Conservation (phyloP, 2,329 filamentous ascomycete species). For the Colletotrichum simmondsii region DNA sequence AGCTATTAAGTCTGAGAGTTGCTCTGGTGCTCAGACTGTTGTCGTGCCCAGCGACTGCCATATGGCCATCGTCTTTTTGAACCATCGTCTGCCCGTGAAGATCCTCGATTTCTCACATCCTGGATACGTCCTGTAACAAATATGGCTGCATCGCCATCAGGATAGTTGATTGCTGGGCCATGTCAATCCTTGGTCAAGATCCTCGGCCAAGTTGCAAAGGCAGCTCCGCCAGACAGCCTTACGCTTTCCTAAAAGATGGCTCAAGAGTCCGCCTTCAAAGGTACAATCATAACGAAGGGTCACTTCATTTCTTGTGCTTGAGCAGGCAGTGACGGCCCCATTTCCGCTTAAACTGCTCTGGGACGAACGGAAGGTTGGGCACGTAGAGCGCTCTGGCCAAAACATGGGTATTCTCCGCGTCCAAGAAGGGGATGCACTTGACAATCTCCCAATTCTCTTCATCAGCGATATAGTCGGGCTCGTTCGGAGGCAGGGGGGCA, state of each 20-base stretch:
- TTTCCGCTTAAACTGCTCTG: conserved; percentile 74
- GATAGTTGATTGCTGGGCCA: background rate
- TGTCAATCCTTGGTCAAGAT: background rate
- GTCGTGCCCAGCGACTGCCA: background rate
- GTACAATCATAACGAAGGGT: background rate
- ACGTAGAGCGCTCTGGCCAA: conserved; percentile 85
- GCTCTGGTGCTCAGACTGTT: background rate
- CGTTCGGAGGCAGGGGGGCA: conserved; percentile 68
- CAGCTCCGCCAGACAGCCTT: background rate
- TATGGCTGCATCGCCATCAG: background rate
- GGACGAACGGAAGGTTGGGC: conserved; percentile 77
- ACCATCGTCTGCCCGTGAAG: background rate
- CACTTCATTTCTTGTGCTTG: conserved; percentile 58
- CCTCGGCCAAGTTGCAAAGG: background rate
- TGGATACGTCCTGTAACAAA: background rate
- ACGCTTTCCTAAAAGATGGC: background rate
- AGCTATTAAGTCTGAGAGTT: background rate
- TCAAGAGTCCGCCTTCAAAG: background rate
- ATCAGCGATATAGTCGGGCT: conserved; percentile 85
- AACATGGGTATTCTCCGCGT: conserved; percentile 78
- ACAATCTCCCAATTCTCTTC: conserved; percentile 80
- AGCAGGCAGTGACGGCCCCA: conserved; percentile 94
- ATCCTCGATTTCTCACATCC: background rate
- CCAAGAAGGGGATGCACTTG: conserved; percentile 82
- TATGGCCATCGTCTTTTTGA: background rate